A percentile compares a stretch with the other conserved stretches of the same genome.
Conservation (phyloP, 768 basidiomycete species). For the Leccinum fibrillosum region DNA sequence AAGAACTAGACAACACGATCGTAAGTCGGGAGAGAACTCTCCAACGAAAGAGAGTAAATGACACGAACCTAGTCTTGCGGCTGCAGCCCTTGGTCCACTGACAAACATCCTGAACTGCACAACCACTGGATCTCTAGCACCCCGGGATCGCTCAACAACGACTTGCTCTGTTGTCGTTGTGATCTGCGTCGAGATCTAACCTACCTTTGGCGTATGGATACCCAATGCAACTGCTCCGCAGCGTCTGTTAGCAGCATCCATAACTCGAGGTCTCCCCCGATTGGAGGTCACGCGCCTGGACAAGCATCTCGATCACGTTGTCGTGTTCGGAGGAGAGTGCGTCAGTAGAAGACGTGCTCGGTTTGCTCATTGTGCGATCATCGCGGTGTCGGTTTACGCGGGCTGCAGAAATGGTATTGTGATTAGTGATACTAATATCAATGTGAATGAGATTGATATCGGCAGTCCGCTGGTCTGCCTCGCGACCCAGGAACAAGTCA, state of each 20-base stretch:
- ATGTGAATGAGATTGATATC: too few species aligned
- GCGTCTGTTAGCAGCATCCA: slow-evolving; percentile 47
- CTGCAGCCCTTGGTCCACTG: too few species aligned
- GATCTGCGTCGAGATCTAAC: slow-evolving; percentile 11
- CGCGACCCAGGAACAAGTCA: too few species aligned
- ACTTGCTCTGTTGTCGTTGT: too few species aligned
- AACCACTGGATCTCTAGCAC: too few species aligned
- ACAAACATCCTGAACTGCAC: too few species aligned
- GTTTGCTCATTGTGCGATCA: slow-evolving; percentile 24
- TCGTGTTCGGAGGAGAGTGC: slow-evolving; percentile 41
- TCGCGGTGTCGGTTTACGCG: not conserved
- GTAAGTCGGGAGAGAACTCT: too few species aligned
- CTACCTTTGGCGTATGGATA: slow-evolving; percentile 19
- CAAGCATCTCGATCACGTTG: slow-evolving; percentile 42
- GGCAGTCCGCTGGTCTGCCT: too few species aligned
- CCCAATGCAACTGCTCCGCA: slow-evolving; percentile 29
- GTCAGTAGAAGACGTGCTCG: slow-evolving; percentile 42
- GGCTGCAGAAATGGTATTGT: not conserved
- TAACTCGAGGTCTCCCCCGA: slow-evolving; percentile 35
- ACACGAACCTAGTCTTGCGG: too few species aligned
- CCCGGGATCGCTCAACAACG: too few species aligned
- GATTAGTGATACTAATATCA: not conserved
- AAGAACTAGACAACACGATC: too few species aligned
- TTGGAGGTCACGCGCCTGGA: slow-evolving; percentile 10
- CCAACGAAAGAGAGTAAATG: too few species aligned